Conservation (phyloP, 1,139 yeast species). For the Pichia sp. region DNA sequence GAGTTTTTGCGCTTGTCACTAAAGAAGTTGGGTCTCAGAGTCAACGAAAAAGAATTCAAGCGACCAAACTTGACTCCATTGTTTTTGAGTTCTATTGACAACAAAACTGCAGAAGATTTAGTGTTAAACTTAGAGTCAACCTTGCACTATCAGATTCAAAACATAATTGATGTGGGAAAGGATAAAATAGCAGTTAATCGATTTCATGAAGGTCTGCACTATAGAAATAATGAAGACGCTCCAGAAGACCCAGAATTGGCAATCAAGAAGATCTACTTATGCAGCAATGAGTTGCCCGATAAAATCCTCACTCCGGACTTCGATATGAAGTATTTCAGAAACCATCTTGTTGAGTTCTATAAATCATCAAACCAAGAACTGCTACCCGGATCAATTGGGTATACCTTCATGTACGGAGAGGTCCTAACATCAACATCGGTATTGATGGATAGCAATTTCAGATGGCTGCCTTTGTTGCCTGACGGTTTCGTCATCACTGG, state of each 20-base stretch:
- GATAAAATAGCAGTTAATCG: conserved; percentile 49
- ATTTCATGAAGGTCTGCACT: conserved; percentile 9
- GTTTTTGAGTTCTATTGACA: conserved; percentile 38
- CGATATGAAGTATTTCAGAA: conserved; percentile 55
- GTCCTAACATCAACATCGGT: conserved; percentile 86
- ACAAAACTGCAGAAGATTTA: conserved; percentile 29
- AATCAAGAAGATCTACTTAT: conserved; percentile 50
- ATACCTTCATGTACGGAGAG: conserved; percentile 70
- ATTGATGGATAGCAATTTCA: conserved; percentile 67
- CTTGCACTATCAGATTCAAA: conserved; percentile 41
- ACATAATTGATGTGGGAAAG: conserved; percentile 45
- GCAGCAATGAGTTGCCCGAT: conserved; percentile 39
- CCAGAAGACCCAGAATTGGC: conserved; percentile 52
- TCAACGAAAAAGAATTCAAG: conserved; percentile 46
- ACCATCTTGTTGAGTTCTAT: conserved; percentile 37
- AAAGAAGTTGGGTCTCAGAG: conserved; percentile 59
- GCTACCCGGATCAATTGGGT: conserved; percentile 46
- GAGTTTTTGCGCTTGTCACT: conserved; percentile 55
- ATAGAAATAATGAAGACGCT: conserved; percentile 29
- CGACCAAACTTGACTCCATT: conserved; percentile 69
- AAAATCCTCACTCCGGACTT: conserved; percentile 65
- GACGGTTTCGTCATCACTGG: conserved; percentile 69
- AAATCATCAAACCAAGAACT: conserved; percentile 23
- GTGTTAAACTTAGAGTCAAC: conserved; percentile 35
- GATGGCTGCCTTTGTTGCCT: conserved; percentile 56